These are phyloP conservation scores for Laguncularia racemosa DNA, from an alignment of 345 rosid genomes.

Conservation along the genomic window DNA sequence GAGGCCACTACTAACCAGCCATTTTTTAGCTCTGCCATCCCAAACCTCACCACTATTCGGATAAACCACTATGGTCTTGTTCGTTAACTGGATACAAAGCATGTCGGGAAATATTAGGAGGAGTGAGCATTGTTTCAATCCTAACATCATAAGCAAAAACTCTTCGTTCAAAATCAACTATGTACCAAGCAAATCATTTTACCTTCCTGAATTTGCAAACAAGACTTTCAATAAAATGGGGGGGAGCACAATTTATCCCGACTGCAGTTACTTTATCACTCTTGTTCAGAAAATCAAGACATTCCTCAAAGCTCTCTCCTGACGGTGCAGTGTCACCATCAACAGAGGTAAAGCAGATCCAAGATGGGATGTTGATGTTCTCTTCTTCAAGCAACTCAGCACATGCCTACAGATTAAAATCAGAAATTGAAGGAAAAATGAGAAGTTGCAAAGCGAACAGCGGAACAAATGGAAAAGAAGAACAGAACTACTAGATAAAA, in stretches of 20 bases:
- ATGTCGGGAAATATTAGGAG: neutral
- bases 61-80: conserved; percentile 64
- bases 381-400: conserved; percentile 80
- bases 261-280: conserved; percentile 53
- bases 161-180: no score
- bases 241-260: conserved; percentile 87
- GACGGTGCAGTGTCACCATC: conserved; percentile 82
- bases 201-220: conserved; percentile 57
- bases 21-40: conserved; percentile 82
- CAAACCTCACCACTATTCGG: conserved; percentile 92
- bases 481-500: no score
- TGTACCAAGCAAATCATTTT: neutral
- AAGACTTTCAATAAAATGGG: conserved; percentile 59
- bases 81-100: conserved; percentile 42
- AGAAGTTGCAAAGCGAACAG: no score
- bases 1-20: conserved; percentile 67
- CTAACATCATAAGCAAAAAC: no score
- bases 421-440: neutral
- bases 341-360: conserved; percentile 82
- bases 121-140: neutral
- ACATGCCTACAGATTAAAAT: conserved; percentile 44
- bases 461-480: no score
- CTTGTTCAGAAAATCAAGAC: conserved; percentile 54
- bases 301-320: conserved; percentile 72
- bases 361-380: conserved; percentile 61